Base-by-base conservation (phyloP, 225 moss, liverwort and hornwort species). In the Pleurozium schreberi region DNA sequence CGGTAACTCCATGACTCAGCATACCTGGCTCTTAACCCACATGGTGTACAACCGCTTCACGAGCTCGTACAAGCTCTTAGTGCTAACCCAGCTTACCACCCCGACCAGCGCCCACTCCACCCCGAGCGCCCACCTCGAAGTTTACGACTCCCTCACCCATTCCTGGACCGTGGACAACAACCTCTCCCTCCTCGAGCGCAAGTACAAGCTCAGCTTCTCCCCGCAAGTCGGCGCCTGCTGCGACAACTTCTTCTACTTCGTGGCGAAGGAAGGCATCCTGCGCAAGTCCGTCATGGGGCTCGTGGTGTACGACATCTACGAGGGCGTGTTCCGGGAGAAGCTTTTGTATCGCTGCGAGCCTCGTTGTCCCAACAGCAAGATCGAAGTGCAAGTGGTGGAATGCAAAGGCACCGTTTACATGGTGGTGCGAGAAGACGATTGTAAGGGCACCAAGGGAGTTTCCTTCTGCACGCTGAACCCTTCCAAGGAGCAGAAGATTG, bases 161-260 rank as follows among this genome's bases (percentile, higher is more conserved):
- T 42, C 86, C 12, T 94, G 94, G 94, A 57, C 86, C 2, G 79
- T 91, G 1, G 93, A 94, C 76, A 86, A 71, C 16, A 85, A 87
- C 26, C 42, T 94, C 17, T 80, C 92, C 9, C 83, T 91, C 36
- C 63, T 94, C 62, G 91, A 94, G n/a, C 83, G 93, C 30, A 94
- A 92, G 88, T 94, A 94, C 85, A 91, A 89, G 25, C 89, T 94
- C 20, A 90, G 88, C 59, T 94, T 90, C 73, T 34, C 90, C 5
- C 94, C 93, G 1, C 94, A 94, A 57, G 89, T 94, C 23, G 94
- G 91, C 45, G 94, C 94, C 9, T 91, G 91, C n/a, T 94, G 94
- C 40, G 94, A 94, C 79, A 94, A 94, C 81, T 93, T 94, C 78
- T 94, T 94, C 80, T 94, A 94, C 89, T 94, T 94, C 47, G 94